These are phyloP conservation scores for Colletotrichum somersetense DNA, from an alignment of 2,329 filamentous ascomycete species.

Conservation along the genomic window DNA sequence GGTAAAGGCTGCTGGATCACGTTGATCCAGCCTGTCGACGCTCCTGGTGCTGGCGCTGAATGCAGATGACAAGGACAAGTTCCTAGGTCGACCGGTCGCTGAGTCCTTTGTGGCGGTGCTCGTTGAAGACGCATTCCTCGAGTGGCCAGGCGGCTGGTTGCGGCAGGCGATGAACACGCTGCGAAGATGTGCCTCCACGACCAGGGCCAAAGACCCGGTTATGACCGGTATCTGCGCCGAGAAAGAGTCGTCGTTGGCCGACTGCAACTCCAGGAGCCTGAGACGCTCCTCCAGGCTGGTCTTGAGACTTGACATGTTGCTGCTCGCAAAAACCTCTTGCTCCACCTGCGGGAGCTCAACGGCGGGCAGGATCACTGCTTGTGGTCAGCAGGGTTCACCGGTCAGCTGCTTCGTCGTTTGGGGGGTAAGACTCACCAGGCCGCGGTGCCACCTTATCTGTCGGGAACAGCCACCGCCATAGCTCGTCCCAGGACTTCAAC, in stretches of 20 bases:
- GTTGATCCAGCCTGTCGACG: neutral
- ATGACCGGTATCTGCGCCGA: conserved; percentile 37
- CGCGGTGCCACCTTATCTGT: conserved; percentile 17
- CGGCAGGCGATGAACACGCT: conserved; percentile 37
- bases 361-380: conserved; percentile 17
- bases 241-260: conserved; percentile 22
- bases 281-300: conserved; percentile 37
- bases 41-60: conserved; percentile 15
- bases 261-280: conserved; percentile 28
- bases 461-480: conserved; percentile 33
- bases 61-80: conserved; percentile 15
- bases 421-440: conserved; percentile 19
- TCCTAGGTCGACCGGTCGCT: conserved; percentile 4
- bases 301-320: conserved; percentile 35
- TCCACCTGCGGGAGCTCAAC: conserved; percentile 37
- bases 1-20: neutral
- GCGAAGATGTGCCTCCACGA: conserved; percentile 33
- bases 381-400: neutral
- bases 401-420: fast-evolving
- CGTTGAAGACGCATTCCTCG: conserved; percentile 4
- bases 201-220: conserved; percentile 29
- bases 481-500: conserved; percentile 29
- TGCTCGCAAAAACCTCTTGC: conserved; percentile 33
- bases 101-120: neutral
- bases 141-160: neutral